A percentile compares a stretch with the other conserved stretches of the same genome.
Conservation (phyloP, 176 grass and related monocot species). For the Oryza rufipogon region DNA sequence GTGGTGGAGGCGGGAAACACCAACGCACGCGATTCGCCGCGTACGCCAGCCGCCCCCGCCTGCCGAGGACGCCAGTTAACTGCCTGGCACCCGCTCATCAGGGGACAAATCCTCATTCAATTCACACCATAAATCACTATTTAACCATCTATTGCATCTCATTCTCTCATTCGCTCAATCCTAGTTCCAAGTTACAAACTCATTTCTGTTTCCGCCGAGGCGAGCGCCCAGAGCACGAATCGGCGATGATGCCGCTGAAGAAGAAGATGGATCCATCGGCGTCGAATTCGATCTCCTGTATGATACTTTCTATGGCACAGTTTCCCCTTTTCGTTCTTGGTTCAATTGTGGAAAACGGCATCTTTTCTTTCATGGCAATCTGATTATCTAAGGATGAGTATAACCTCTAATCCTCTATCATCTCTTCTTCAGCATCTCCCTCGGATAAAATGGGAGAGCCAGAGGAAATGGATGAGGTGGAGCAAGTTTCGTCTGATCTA, state of each 20-base stretch:
- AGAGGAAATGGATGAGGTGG: constrained; percentile 36
- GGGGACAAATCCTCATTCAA: no score
- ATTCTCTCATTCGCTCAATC: no score
- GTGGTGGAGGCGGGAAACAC: constrained; percentile 32
- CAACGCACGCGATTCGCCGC: neutral
- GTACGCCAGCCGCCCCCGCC: no score
- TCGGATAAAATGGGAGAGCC: neutral
- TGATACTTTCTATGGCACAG: neutral
- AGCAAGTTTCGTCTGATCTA: constrained; percentile 56
- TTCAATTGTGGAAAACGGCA: neutral
- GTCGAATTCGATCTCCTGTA: neutral
- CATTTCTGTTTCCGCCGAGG: no score
- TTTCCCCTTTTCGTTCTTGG: neutral
- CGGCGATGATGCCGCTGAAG: no score
- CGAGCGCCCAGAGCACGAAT: no score
- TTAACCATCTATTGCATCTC: no score
- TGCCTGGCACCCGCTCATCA: no score
- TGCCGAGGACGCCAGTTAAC: no score
- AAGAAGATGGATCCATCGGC: neutral
- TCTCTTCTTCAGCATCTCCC: neutral
- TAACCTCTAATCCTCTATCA: no score
- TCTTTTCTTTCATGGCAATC: neutral
- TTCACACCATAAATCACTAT: no score
- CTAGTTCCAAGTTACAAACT: no score
- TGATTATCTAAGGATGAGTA: neutral